Percentiles rank a stretch among this genome's conserved stretches.
Conservation (phyloP, 1,284 basidiomycete genomes). For the Thecaphora thlaspeos region DNA sequence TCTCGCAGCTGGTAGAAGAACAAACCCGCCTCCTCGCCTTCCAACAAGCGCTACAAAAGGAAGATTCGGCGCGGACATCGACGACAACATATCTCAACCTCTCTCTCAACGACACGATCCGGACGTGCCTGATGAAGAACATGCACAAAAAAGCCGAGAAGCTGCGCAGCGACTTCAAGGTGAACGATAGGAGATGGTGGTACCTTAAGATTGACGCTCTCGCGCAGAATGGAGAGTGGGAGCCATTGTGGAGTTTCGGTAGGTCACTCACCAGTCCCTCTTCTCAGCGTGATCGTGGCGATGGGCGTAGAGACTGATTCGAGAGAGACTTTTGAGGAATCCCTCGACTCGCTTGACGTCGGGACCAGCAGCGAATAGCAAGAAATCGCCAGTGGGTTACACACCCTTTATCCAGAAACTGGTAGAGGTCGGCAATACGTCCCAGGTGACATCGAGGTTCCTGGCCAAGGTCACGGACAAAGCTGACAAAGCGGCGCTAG, state of each 20-base stretch:
- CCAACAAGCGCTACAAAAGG: conserved; percentile 84
- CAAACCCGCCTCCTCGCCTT: conserved; percentile 71
- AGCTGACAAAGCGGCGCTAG: conserved; percentile 28
- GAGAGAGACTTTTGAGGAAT: no score
- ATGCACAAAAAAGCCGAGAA: conserved; percentile 51
- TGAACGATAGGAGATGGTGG: conserved; percentile 48
- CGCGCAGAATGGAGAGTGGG: conserved; percentile 37
- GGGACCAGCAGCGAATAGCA: conserved; percentile 14
- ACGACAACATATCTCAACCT: conserved; percentile 22
- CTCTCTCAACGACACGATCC: conserved; percentile 49
- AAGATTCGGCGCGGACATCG: conserved; percentile 70
- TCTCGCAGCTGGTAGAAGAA: conserved; percentile 80
- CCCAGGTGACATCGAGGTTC: conserved; percentile 41
- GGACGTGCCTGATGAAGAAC: conserved; percentile 38
- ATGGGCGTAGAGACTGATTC: not conserved
- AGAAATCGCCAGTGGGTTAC: conserved; percentile 90
- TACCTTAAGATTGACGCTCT: conserved; percentile 40
- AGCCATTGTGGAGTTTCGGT: conserved; percentile 42
- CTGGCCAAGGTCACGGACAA: conserved; percentile 42
- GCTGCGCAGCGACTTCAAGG: conserved; percentile 49
- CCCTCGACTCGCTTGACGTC: no score
- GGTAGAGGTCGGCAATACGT: conserved; percentile 36
- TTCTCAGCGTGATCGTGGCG: not conserved
- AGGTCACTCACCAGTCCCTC: not conserved
- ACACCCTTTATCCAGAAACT: conserved; percentile 44